Base-by-base conservation (phyloP, 768 basidiomycete species). In the Lenzites betulinus region DNA sequence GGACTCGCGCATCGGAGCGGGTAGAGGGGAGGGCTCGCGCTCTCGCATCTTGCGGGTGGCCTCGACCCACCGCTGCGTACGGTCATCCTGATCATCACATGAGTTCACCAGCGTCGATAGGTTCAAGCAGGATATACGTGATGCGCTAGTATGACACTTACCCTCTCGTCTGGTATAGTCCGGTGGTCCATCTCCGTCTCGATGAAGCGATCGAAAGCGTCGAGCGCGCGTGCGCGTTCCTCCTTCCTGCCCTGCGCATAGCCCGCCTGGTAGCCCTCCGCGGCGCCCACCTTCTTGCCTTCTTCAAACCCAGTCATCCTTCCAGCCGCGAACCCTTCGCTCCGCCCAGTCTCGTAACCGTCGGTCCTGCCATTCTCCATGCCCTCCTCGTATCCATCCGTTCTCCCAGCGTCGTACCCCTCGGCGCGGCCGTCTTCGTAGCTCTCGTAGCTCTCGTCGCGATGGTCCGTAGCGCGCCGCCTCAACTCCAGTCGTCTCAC, bases 141-240 rank as follows among this genome's bases (percentile, higher is more conserved):
- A 16, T 16, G 18, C 48, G 26, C 13, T 18, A 2, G 58, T 2
- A 38, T 46, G n/a, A 39, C 47, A 23, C 58, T 59, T 54, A 59
- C 58, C 58, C 62, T 55, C 58, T 54, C 39, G 39, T 66, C 59
- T 4, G 62, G 58, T 16, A 64, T 22, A 48, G 62, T 67, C 35
- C 66, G 59, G 54, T 51, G 60, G 41, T 66, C 74, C 62, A 75
- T 70, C 60, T 85, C 81, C 64, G 78, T 72, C 23, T 74, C 73
- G 54, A 86, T 70, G 70, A 85, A 83, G 39, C 75, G 75, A 69
- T 88, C 83, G 72, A 88, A 85, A 9, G 83, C 83, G 51, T 81
- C 79, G 26, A 85, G 60, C 0, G 84, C 86, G 62, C 78, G 79
- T 46, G 73, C 71, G 30, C 83, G 79, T 70, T 85, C 85, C 64